Conservation (phyloP, 139 green algal species). For the Micractinium sp. region DNA sequence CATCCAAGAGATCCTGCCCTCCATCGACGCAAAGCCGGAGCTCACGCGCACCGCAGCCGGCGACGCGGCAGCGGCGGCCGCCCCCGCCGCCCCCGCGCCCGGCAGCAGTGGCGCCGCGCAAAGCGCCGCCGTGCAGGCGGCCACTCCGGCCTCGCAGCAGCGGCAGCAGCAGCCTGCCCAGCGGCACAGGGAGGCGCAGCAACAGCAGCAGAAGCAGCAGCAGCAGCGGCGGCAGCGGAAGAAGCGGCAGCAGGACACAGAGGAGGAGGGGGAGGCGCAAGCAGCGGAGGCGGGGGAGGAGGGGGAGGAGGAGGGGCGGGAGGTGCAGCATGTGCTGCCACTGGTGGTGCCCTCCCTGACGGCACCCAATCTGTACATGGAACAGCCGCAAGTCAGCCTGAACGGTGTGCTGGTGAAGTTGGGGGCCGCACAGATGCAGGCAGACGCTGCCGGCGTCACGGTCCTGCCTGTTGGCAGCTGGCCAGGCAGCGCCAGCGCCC, state of each 20-base stretch:
- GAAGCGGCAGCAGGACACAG: not conserved
- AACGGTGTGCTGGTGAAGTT: not conserved
- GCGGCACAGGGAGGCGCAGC: not conserved
- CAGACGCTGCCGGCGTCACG: no score
- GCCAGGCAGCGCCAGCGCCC: no score
- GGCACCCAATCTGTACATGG: constrained; percentile 2
- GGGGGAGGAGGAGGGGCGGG: not conserved
- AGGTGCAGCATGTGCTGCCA: constrained; percentile 6
- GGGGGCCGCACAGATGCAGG: not conserved
- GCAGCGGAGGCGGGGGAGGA: not conserved
- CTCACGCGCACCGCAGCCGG: no score
- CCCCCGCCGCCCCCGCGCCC: no score
- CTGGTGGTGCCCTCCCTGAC: not conserved
- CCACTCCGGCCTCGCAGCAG: no score
- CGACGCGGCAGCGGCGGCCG: no score
- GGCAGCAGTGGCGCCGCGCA: no score
- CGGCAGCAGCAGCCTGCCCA: no score
- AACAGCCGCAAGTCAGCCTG: not conserved
- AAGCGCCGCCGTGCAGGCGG: no score
- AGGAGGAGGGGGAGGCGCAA: not conserved
- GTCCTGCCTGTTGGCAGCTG: no score
- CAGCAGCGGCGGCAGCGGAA: not conserved
- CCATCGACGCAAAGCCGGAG: not conserved
- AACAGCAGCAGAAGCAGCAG: no score
- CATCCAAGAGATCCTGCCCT: not conserved